Percentiles rank a stretch among this genome's conserved stretches.
Evolutionary conservation across 768 basidiomycete species (phyloP).

Genomic region (Tricholoma sp.): DNA sequence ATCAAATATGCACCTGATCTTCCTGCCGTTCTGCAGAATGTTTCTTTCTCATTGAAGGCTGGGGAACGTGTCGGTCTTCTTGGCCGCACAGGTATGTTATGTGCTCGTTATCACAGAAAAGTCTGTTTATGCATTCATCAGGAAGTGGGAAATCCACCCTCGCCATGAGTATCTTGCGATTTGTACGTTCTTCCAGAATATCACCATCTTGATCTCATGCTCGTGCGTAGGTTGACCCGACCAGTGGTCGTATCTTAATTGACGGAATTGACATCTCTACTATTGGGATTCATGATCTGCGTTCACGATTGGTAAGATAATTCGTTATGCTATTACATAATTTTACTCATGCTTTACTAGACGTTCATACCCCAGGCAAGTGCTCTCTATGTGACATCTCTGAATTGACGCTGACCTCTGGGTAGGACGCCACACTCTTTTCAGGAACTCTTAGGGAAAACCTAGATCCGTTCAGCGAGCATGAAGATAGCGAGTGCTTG

Average conservation of each 20-base stretch:
- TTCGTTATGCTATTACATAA: neutral
- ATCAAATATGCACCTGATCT: conserved; percentile 84
- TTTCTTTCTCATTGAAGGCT: conserved; percentile 69
- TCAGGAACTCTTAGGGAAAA: conserved; percentile 77
- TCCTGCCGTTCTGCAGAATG: conserved; percentile 69
- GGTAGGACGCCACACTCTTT: conserved; percentile 67
- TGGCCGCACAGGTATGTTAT: conserved; percentile 60
- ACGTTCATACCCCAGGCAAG: conserved; percentile 70
- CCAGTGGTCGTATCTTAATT: conserved; percentile 68
- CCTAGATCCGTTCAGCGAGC: conserved; percentile 76
- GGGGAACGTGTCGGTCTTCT: conserved; percentile 76
- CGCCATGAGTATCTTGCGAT: conserved; percentile 82
- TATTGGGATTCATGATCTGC: conserved; percentile 80
- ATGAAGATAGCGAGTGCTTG: conserved; percentile 72
- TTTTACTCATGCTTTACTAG: conserved; percentile 27
- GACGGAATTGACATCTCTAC: conserved; percentile 86
- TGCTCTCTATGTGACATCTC: neutral
- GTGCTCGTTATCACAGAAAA: conserved; percentile 2
- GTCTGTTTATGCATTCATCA: conserved; percentile 10
- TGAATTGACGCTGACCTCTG: neutral
- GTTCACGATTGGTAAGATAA: conserved; percentile 60
- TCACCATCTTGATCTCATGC: neutral
- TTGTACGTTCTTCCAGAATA: conserved; percentile 40
- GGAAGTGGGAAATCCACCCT: conserved; percentile 81
- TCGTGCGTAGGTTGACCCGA: conserved; percentile 59